Conservation (phyloP, 2,329 filamentous ascomycete species). For the Fusarium sulawesiense region DNA sequence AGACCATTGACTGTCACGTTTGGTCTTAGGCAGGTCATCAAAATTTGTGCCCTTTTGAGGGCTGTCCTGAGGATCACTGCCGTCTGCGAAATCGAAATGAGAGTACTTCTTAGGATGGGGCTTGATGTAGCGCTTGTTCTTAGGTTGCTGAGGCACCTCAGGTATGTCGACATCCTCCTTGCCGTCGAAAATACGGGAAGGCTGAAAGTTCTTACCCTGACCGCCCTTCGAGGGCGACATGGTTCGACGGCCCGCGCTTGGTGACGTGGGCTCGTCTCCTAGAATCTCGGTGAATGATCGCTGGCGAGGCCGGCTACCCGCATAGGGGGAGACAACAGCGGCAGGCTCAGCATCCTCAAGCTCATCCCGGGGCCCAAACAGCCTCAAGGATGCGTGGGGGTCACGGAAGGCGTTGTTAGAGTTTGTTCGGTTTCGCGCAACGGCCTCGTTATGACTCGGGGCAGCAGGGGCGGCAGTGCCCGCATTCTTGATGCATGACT, state of each 20-base stretch:
- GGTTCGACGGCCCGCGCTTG: constrained; percentile 59
- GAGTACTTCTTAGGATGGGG: constrained; percentile 83
- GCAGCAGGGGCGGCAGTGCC: constrained; percentile 51
- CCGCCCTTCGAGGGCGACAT: constrained; percentile 64
- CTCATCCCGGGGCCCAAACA: constrained; percentile 78
- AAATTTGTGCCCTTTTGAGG: constrained; percentile 56
- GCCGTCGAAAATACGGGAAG: constrained; percentile 72
- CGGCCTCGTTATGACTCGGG: constrained; percentile 52
- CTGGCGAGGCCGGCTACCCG: constrained; percentile 69
- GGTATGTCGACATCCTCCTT: constrained; percentile 57
- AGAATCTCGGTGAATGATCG: constrained; percentile 80
- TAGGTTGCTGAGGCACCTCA: constrained; percentile 56
- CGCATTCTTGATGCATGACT: constrained; percentile 66
- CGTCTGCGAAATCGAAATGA: constrained; percentile 86
- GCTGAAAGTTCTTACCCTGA: constrained; percentile 70
- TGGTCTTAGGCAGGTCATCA: constrained; percentile 63
- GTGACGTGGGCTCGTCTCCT: constrained; percentile 65
- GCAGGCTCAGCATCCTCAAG: constrained; percentile 62
- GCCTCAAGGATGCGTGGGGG: constrained; percentile 76
- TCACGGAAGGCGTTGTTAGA: constrained; percentile 69
- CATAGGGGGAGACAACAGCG: constrained; percentile 70
- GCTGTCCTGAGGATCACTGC: constrained; percentile 63
- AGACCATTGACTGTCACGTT: constrained; percentile 81
- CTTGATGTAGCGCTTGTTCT: constrained; percentile 62
- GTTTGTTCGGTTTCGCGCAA: constrained; percentile 61